Percentiles rank a stretch among this genome's conserved stretches.
phyloP scores from a whole-genome alignment of 768 basidiomycete species.

The Zangia roseola region DNA sequence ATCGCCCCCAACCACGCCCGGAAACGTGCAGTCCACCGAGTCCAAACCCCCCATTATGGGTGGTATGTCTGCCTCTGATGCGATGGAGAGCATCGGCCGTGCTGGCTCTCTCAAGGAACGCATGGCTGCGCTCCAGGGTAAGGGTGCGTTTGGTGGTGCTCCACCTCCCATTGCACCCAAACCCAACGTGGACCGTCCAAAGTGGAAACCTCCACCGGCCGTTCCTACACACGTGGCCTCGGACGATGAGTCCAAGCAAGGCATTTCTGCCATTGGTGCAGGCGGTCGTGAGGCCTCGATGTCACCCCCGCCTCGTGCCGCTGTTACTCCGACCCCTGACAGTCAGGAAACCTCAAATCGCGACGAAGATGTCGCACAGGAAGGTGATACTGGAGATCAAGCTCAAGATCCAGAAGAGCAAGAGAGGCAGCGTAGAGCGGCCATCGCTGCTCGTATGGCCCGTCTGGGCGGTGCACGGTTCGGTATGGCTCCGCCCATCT shows the following conservation, averaged over 20 bases:
- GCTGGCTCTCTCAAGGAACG: constrained; percentile 86
- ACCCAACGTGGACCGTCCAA: constrained; percentile 64
- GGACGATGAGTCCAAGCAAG: constrained; percentile 43
- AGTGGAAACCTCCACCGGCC: constrained; percentile 82
- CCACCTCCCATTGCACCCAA: constrained; percentile 48
- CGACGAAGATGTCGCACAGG: constrained; percentile 30
- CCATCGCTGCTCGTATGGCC: constrained; percentile 92
- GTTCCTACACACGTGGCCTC: constrained; percentile 38
- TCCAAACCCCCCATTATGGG: constrained; percentile 27
- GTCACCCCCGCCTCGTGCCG: constrained; percentile 35
- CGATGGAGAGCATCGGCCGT: constrained; percentile 79
- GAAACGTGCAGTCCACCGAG: constrained; percentile 13
- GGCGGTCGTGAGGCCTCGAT: constrained; percentile 29
- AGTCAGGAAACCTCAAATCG: constrained; percentile 12
- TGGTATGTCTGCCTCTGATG: constrained; percentile 83
- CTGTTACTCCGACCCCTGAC: constrained; percentile 16
- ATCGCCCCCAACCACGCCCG: constrained; percentile 40
- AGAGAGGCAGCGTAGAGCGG: constrained; percentile 76
- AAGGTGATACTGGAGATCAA: constrained; percentile 24
- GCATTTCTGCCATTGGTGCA: constrained; percentile 10
- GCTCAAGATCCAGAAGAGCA: constrained; percentile 63
- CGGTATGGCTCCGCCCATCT: constrained; percentile 76
- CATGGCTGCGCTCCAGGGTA: constrained; percentile 91
- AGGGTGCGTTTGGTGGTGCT: constrained; percentile 68
- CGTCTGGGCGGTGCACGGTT: constrained; percentile 83